These are phyloP conservation scores for Aegilops umbellulata DNA, from an alignment of 176 grass and related monocot species.

Conservation along the genomic window DNA sequence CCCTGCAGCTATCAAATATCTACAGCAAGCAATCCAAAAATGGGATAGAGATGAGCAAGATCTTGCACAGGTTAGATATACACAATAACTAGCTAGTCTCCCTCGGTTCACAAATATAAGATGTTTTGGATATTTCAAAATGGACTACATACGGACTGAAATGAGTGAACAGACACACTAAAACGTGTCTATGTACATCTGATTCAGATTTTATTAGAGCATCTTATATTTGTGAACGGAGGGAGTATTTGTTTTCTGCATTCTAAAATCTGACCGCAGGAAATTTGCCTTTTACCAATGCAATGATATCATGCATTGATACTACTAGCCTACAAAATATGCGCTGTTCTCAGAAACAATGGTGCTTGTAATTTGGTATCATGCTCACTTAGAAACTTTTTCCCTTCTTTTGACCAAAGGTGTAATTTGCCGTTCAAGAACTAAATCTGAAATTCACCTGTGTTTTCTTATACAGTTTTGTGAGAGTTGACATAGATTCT, in stretches of 20 bases:
- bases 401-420: background rate
- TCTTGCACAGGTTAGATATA: slow-evolving; percentile 75
- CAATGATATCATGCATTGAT: background rate
- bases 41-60: slow-evolving; percentile 96
- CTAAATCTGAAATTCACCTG: background rate
- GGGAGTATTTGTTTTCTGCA: background rate
- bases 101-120: no score
- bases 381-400: background rate
- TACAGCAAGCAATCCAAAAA: slow-evolving; percentile 88
- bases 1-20: slow-evolving; percentile 89
- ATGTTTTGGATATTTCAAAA: no score
- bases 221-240: no score
- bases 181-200: no score
- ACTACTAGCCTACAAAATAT: background rate
- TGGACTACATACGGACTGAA: no score
- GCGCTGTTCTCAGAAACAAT: background rate
- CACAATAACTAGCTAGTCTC: background rate
- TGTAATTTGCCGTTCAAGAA: background rate
- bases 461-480: background rate
- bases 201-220: no score
- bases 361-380: background rate
- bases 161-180: no score
- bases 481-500: background rate
- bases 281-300: background rate
- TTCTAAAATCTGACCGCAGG: background rate